Conservation (phyloP, 441 rosid species). For the Eutrema salsugineum region DNA sequence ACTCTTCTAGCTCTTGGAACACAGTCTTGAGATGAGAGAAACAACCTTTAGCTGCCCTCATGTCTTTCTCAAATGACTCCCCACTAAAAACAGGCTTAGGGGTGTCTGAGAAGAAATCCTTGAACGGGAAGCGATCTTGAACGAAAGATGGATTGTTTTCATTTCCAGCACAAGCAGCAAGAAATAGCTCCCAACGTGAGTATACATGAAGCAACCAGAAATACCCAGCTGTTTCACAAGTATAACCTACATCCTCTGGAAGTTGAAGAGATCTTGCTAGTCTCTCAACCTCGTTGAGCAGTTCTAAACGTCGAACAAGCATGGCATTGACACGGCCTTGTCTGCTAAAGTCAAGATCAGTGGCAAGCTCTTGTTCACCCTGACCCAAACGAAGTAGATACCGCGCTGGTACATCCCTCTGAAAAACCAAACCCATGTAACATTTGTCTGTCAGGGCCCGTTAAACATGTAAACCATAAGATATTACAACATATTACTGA, state of each 20-base stretch:
- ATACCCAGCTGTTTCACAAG: constrained; percentile 99
- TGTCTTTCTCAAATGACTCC: constrained; percentile 89
- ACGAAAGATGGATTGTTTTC: constrained; percentile 74
- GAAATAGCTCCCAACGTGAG: constrained; percentile 95
- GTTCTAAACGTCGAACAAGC: constrained; percentile 95
- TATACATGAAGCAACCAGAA: constrained; percentile 98
- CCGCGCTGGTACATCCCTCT: constrained; percentile 99
- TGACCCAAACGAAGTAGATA: constrained; percentile 99
- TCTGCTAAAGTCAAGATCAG: constrained; percentile 99
- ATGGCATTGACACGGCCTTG: constrained; percentile 99
- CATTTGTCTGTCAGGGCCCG: neutral
- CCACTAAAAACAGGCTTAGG: constrained; percentile 82
- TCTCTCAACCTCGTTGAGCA: constrained; percentile 93
- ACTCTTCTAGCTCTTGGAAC: constrained; percentile 99
- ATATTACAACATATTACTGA: neutral
- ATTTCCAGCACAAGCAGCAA: constrained; percentile 85
- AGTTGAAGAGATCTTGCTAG: constrained; percentile 94
- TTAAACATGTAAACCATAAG: neutral
- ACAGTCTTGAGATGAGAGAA: constrained; percentile 87
- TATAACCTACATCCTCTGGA: constrained; percentile 99
- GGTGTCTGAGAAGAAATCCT: constrained; percentile 83
- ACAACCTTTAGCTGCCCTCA: constrained; percentile 96
- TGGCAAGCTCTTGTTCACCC: constrained; percentile 99
- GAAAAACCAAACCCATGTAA: constrained; percentile 27
- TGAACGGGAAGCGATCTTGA: constrained; percentile 87